Base-by-base conservation (phyloP, 1,139 yeast species). In the Citeromyces siamensis region DNA sequence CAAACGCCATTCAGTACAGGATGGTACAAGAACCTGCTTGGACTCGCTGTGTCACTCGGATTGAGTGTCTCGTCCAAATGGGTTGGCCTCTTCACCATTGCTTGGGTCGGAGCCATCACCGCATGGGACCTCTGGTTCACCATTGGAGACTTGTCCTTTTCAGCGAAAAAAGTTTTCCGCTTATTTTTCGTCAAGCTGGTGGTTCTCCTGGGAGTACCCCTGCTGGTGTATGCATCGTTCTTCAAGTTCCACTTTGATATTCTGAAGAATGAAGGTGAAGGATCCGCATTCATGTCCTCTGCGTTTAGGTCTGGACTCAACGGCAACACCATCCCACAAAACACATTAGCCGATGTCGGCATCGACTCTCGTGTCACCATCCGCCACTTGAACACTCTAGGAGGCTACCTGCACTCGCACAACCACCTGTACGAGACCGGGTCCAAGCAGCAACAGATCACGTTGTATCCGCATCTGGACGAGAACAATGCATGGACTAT, bases 351-450 rank as follows among this genome's bases (percentile, higher is more conserved):
- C n/a, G 76, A 79, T 38, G 95, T 93, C 35, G 95, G 95, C 41
- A 75, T 75, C 47, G 94, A 94, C 26, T 83, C 95, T n/a, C 59
- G 64, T 18, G 69, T 93, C 34, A 68, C 90, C 26, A 49, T 93
- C 38, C 82, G 93, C 53, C 98, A 93, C 54, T 52, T 75, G 38
- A 80, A 79, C 51, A 85, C 97, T 32, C 75, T 72, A 51, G 97
- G 97, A 45, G 98, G 98, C 32, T 93, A 90, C 59, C 68, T 90
- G 52, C 99, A 93, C 60, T 86, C 96, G 16, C 98, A 93, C 59
- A 69, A 71, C 41, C 85, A 81, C 52, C 64, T 70, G 52, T 90
- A 86, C 54, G 90, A 85, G 49, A 71, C 85, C 32, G 99, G 99
- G 40, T 88, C 97, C 19, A 75, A 85, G 59, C 98, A 88, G 60